phyloP scores from a whole-genome alignment of 176 grass and related monocot genomes.

The Musa troglodytarum region DNA sequence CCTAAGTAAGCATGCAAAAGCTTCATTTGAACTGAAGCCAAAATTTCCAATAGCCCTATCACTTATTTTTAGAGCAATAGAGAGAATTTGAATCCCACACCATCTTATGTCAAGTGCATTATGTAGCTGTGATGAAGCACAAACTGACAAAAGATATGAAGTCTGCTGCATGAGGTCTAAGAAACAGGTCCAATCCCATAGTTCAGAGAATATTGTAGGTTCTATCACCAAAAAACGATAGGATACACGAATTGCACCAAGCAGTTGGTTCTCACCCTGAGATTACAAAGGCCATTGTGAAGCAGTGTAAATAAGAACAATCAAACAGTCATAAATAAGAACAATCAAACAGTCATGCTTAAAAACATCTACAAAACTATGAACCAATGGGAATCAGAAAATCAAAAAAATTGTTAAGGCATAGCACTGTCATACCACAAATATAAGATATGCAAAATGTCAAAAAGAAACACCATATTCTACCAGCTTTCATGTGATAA shows the following conservation, averaged over 20 bases:
- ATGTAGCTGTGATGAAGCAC: conserved; percentile 19
- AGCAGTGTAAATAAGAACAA: conserved; percentile 7
- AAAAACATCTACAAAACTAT: no score
- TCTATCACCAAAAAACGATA: conserved; percentile 80
- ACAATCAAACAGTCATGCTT: background rate
- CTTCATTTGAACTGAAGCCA: conserved; percentile 53
- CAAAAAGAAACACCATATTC: no score
- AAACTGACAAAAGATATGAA: conserved; percentile 32
- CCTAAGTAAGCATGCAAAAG: conserved; percentile 67
- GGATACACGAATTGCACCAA: conserved; percentile 45
- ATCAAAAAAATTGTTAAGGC: no score
- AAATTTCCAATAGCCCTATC: conserved; percentile 61
- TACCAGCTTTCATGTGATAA: no score
- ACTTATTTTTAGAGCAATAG: conserved; percentile 59
- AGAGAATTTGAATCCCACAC: conserved; percentile 60
- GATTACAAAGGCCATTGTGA: conserved; percentile 24
- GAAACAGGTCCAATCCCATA: conserved; percentile 92
- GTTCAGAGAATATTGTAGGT: conserved; percentile 48
- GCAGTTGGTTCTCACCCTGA: conserved; percentile 53
- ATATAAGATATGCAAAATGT: no score
- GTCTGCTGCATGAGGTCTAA: conserved; percentile 50
- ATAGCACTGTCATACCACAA: no score
- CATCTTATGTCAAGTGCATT: conserved; percentile 63
- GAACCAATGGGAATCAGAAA: no score
- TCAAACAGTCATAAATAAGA: background rate